Evolutionary conservation across 192 early-diverging fungal genomes (phyloP).

Genomic region (Mortierella hygrophila): DNA sequence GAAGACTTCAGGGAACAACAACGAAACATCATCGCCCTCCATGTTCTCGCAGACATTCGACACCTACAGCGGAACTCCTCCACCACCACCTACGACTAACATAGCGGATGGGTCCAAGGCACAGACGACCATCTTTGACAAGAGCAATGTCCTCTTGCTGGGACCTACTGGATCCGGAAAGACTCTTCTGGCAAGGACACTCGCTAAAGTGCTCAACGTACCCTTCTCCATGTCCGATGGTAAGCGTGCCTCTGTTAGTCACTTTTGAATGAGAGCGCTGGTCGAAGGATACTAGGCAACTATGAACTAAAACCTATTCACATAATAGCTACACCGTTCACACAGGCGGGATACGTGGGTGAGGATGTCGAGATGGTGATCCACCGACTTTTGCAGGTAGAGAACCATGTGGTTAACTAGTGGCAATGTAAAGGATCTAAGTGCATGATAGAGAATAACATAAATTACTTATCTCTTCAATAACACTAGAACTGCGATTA

Average conservation of each 20-base stretch:
- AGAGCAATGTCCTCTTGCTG: slow-evolving; percentile 87
- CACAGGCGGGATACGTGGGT: slow-evolving; percentile 90
- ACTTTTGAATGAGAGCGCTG: neutral
- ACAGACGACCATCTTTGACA: slow-evolving; percentile 72
- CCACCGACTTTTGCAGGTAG: slow-evolving; percentile 80
- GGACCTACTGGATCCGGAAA: slow-evolving; percentile 90
- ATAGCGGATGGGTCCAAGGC: neutral
- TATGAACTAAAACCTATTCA: neutral
- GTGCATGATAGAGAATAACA: neutral
- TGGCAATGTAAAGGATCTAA: neutral
- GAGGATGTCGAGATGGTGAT: slow-evolving; percentile 91
- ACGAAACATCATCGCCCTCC: slow-evolving; percentile 26
- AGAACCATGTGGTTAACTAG: neutral
- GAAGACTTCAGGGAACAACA: slow-evolving; percentile 32
- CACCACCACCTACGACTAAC: neutral
- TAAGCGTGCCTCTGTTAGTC: neutral
- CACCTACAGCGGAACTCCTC: slow-evolving; percentile 21
- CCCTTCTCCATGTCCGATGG: slow-evolving; percentile 91
- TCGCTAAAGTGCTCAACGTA: slow-evolving; percentile 83
- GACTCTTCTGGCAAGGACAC: slow-evolving; percentile 84
- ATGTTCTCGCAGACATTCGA: slow-evolving; percentile 53
- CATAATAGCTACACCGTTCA: slow-evolving; percentile 76
- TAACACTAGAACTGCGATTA: slow-evolving; percentile 77
- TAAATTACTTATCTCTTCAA: neutral
- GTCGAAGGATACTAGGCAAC: neutral